phyloP scores from a whole-genome alignment of 306 rosid genomes.

The Trifolium subterraneum region DNA sequence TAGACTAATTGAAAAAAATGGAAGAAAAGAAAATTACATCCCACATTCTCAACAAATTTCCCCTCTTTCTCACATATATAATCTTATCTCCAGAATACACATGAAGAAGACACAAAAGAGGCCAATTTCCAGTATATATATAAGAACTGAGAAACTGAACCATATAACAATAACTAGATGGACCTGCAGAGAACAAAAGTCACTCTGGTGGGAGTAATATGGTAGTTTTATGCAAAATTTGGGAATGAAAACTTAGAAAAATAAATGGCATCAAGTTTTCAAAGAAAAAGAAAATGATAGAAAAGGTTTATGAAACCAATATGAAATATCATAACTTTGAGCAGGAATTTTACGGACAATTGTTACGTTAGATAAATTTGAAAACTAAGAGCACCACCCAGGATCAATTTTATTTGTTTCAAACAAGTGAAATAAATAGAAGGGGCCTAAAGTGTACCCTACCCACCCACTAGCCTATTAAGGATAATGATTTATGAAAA shows the following conservation, averaged over 20 bases:
- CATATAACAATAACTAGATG: not conserved
- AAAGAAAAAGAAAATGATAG: no score
- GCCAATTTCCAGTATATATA: not conserved
- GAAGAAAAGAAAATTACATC: not conserved
- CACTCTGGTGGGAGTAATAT: not conserved
- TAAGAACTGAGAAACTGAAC: not conserved
- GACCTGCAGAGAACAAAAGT: not conserved
- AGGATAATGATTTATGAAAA: not conserved
- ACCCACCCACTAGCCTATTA: not conserved
- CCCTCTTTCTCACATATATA: not conserved
- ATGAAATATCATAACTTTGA: no score
- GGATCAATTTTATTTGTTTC: no score
- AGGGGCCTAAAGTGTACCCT: no score
- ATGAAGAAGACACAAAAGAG: conserved; percentile 5
- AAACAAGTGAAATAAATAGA: no score
- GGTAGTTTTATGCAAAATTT: not conserved
- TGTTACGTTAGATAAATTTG: no score
- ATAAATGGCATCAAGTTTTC: no score
- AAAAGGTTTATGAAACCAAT: no score
- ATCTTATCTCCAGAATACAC: not conserved
- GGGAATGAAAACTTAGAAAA: no score
- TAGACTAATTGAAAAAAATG: not conserved
- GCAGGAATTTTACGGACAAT: no score
- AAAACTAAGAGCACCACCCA: no score
- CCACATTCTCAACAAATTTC: not conserved